Base-by-base conservation (phyloP, 805 yeast genomes). In the Wickerhamiella qilinensis region DNA sequence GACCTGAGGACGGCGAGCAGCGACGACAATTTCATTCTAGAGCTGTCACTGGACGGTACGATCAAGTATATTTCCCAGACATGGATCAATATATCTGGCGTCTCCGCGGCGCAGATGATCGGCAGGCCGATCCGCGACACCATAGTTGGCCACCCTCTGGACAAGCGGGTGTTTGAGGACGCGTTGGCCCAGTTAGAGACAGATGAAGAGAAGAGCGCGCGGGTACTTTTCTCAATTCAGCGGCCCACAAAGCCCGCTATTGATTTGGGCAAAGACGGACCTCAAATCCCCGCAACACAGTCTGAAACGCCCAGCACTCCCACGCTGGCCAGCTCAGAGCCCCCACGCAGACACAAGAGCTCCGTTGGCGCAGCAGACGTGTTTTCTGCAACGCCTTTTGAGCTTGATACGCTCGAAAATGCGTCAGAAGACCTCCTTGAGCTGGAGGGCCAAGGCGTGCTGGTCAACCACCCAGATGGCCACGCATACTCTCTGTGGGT, bases 391-490 rank as follows among this genome's bases (percentile, higher is more conserved):
- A 11, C 9, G 6, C 25, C 25, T 11, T 22, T 22, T 11, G 9
- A 6, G 11, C 9, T 22, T 11, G 25, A 22, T 22, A 6, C 6
- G 25, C 11, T 22, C 11, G 25, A 22, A 11, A 11, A 6, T 22
- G 9, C 25, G 11, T 7, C 6, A 7, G 9, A 22, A 22, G 9
- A 6, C 25, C 6, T 15, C 17, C 14, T 30, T 11, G 33, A 30
- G 33, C 11, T 86, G 30, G 97, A 88, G 56, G 97, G 95, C 1
- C 96, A 88, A 52, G 98, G 98, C 2, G 77, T 91, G 8, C 56
- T 88, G 17, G 77, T 91, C 7, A 79, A 74, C 45, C 80, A 77
- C 51, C 56, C 65, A 2, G 60, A 75, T 0, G 63, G 68, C 14
- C 9, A 27, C 8, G 53, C 68, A 28, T 41, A 51, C 48, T 75